Evolutionary conservation across 768 basidiomycete genomes (phyloP), one percentile per base, ranked within the genome.

Genomic region (Gymnopilus junonius): DNA sequence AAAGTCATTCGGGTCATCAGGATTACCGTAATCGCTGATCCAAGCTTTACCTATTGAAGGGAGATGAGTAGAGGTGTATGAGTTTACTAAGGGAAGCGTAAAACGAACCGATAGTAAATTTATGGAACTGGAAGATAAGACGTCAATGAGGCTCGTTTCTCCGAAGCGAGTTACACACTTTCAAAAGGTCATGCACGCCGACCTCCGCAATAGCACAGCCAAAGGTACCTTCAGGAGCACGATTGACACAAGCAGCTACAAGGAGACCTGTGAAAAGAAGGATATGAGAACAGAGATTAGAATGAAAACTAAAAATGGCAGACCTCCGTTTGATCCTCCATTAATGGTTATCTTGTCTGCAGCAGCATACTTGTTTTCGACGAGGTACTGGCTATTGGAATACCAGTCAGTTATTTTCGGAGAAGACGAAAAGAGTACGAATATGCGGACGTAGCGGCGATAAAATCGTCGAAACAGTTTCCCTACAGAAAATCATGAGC

Each of bases 141-240:
- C 27, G 42, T 64, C 20, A 56, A 43, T 56, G 14, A 63, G 61
- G 7, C 29, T 3, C 23, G 17, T 14, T 35, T 7, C 34, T 40
- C 15, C 32, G 31, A 34, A 15, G 14, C 14, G 32, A 21, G 23
- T 29, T 15, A 35, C 58, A 6, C 69, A 92, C 91, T 80, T 91
- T 91, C 56, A 94, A 83, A 58, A 93, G 77, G 74, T 94, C 93
- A 65, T 88, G 79, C 1, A 94, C 92, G 0, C 93, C 93, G 6
- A 94, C 93, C 72, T 94, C 91, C 0, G 91, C 88, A 4, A 94
- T 82, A 1, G 84, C 91, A 20, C 88, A 90, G n/a, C 92, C 92
- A 64, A 92, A 87, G 4, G 87, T 89, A 29, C 82, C 82, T 70
- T 91, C 85, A 1, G 89, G 89, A 0, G 92, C 92, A 39, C 90